Base-by-base conservation (phyloP, 495 filamentous ascomycete genomes). In the Talaromyces ruber region DNA sequence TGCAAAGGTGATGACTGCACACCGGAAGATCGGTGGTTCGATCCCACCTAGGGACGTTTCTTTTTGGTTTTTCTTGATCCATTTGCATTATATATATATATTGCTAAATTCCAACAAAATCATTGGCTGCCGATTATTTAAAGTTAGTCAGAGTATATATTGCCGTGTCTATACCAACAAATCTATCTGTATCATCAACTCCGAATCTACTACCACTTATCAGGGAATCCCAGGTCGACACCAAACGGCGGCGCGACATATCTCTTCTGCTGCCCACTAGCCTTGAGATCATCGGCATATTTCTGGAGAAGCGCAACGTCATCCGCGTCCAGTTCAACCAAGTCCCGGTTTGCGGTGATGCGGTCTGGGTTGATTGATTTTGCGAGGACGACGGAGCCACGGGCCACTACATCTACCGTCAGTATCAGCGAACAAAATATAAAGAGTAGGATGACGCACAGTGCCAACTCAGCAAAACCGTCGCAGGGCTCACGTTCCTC, bases 171-270 rank as follows among this genome's bases (percentile, higher is more conserved):
- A 14, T n/a, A 39, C 21, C 5, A 54, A 5, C 9, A 16, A 28
- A 6, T 58, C 55, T 32, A 32, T 58, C 51, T 53, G 28, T 11
- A 22, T 1, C 24, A 52, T 14, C 47, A 24, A 32, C 5, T 57
- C n/a, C 16, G 8, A 16, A 26, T n/a, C 25, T 26, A 39, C 18
- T 32, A 60, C 59, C 59, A 64, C 82, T 88, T 89, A 68, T 92
- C 88, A 24, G 88, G 88, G 76, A 91, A 92, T 3, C 89, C 89
- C 66, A 90, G 86, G 67, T 89, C 80, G 21, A 90, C 76, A 2
- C 89, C 88, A 71, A 93, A 94, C 3, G 87, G 82, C 62, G 90
- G 90, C 68, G 87, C 91, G 18, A 94, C 88, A 64, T 84, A 93
- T 67, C 90, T 81, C 72, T 81, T 79, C 62, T 88, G 68, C 64